These are phyloP conservation scores for Stemphylium beticola DNA, from an alignment of 2,329 filamentous ascomycete genomes.

Conservation along the genomic window DNA sequence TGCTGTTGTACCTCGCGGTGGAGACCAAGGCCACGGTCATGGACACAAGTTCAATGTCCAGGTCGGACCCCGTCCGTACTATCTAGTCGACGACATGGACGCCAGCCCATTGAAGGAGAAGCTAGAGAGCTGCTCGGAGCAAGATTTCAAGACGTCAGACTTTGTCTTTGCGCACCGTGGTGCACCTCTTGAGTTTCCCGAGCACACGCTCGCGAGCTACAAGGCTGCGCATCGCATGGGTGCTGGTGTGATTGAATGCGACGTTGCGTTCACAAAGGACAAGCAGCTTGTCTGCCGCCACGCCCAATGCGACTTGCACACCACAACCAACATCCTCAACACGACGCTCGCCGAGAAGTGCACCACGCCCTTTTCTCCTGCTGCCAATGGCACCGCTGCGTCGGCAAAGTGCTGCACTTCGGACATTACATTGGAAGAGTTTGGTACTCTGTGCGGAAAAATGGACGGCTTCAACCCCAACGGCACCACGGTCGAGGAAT, in stretches of 20 bases:
- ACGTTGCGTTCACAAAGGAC: conserved; percentile 48
- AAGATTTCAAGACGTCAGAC: conserved; percentile 42
- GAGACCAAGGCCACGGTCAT: conserved; percentile 13
- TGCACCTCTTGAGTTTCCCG: conserved; percentile 45
- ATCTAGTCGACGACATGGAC: conserved; percentile 48
- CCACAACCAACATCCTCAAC: conserved; percentile 47
- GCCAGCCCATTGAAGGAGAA: conserved; percentile 45
- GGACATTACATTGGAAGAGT: conserved; percentile 72
- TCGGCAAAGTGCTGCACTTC: conserved; percentile 73
- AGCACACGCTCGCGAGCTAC: conserved; percentile 42
- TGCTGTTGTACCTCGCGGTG: conserved; percentile 28
- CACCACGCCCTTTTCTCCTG: conserved; percentile 44
- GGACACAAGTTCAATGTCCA: conserved; percentile 41
- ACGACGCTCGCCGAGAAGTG: conserved; percentile 47
- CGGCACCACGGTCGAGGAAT: conserved; percentile 64
- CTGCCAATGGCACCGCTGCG: conserved; percentile 53
- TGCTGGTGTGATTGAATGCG: conserved; percentile 48
- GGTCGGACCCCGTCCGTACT: conserved; percentile 46
- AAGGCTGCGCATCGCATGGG: conserved; percentile 44
- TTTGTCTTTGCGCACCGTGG: conserved; percentile 48
- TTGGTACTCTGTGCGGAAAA: conserved; percentile 71
- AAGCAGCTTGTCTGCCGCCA: conserved; percentile 49
- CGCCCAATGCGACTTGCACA: conserved; percentile 48
- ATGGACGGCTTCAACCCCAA: conserved; percentile 67
- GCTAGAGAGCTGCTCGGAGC: conserved; percentile 46